These are phyloP conservation scores for Aquilaria yunnanensis DNA, from an alignment of 345 rosid species.

Conservation along the genomic window DNA sequence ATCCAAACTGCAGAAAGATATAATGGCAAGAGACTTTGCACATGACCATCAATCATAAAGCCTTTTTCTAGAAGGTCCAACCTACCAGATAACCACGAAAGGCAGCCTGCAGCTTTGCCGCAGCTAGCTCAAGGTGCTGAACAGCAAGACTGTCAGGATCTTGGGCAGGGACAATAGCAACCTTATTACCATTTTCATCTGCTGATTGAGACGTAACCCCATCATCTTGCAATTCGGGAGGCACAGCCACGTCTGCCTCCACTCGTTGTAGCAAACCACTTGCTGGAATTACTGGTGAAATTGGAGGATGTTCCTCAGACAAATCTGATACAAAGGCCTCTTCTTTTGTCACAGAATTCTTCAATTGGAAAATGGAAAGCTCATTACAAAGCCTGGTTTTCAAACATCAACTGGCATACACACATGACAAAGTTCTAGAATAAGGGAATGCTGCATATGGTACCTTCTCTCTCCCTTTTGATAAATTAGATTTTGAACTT, in stretches of 20 bases:
- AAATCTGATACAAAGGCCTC: conserved; percentile 34
- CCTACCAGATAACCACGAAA: conserved; percentile 70
- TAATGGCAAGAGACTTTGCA: not conserved
- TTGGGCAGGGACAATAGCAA: conserved; percentile 14
- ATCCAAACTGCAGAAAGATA: not conserved
- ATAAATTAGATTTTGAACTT: conserved; percentile 51
- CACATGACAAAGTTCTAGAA: not conserved
- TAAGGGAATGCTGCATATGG: conserved; percentile 2
- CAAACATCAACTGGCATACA: conserved; percentile 1
- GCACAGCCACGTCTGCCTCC: conserved; percentile 20
- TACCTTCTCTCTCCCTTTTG: conserved; percentile 42
- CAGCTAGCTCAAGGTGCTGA: conserved; percentile 47
- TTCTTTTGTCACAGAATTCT: conserved; percentile 52
- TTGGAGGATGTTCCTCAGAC: conserved; percentile 25
- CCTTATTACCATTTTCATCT: conserved; percentile 15
- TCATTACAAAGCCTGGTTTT: conserved; percentile 12
- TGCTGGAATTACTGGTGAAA: conserved; percentile 24
- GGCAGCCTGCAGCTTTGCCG: conserved; percentile 59
- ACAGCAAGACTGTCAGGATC: conserved; percentile 31
- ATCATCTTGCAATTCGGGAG: conserved; percentile 23
- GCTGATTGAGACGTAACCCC: conserved; percentile 15
- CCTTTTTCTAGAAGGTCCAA: conserved; percentile 9
- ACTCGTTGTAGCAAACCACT: conserved; percentile 20
- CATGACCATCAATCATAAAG: not conserved
- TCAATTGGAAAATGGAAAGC: conserved; percentile 9